Evolutionary conservation across 768 basidiomycete species (phyloP).

Genomic region (Hericium erinaceus): DNA sequence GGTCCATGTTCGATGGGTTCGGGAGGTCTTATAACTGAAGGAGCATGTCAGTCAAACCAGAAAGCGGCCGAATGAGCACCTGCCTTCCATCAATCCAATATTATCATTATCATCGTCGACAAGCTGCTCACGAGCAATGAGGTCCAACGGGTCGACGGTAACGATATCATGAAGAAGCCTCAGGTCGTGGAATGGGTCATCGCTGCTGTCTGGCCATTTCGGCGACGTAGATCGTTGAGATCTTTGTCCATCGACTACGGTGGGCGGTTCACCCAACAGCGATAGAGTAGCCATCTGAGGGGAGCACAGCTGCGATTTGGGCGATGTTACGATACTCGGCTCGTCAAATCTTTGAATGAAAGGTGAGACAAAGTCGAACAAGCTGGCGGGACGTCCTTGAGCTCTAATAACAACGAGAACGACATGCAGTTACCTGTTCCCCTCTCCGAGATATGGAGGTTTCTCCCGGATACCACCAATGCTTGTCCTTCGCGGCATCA

Average conservation of each 20-base stretch:
- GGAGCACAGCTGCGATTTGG: background rate
- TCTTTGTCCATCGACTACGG: background rate
- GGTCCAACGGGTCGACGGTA: background rate
- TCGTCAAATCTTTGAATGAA: background rate
- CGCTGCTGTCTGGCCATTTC: background rate
- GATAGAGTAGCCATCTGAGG: background rate
- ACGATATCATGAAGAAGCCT: background rate
- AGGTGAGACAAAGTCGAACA: background rate
- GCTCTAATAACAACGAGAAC: background rate
- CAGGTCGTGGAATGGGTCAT: background rate
- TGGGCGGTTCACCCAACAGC: background rate
- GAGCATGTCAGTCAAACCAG: background rate
- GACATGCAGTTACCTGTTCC: background rate
- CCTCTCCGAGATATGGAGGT: background rate
- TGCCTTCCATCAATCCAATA: slow-evolving; percentile 9
- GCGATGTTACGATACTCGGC: background rate
- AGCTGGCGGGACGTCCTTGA: background rate
- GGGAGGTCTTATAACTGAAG: background rate
- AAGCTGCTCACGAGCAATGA: slow-evolving; percentile 1
- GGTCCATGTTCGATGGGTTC: background rate
- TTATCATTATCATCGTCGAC: background rate
- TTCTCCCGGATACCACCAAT: background rate
- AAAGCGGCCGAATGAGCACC: background rate
- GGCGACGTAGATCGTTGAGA: background rate
- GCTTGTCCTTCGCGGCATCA: background rate